A percentile compares a stretch with the other conserved stretches of the same genome.
Evolutionary conservation across 257 asterid genomes (phyloP).

Genomic region (Jacaranda copaia): DNA sequence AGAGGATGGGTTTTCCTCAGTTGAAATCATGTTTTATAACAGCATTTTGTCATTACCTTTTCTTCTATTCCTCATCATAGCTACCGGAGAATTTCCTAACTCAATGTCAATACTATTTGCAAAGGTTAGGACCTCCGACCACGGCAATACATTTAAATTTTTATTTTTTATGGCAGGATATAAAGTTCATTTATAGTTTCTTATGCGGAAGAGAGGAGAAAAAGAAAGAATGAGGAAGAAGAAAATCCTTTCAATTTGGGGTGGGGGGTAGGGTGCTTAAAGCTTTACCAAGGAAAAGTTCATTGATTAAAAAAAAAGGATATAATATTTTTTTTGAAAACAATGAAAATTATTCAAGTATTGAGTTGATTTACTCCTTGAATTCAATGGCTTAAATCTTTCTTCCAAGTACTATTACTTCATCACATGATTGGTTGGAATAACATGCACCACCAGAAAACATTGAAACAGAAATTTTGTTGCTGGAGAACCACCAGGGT

Average conservation of each 20-base stretch:
- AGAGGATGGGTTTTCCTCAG: slow-evolving; percentile 93
- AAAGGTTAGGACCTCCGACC: slow-evolving; percentile 62
- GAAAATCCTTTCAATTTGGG: too few relatives aligned
- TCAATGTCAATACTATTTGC: slow-evolving; percentile 70
- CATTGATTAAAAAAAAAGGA: not conserved
- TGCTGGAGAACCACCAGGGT: too few relatives aligned
- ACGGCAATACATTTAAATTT: not conserved
- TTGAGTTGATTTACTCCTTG: too few relatives aligned
- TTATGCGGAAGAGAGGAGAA: not conserved
- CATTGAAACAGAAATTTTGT: too few relatives aligned
- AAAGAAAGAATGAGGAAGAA: too few relatives aligned
- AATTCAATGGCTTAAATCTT: too few relatives aligned
- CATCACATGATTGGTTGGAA: too few relatives aligned
- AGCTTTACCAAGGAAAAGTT: not conserved
- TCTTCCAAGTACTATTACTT: too few relatives aligned
- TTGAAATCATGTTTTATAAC: slow-evolving; percentile 94
- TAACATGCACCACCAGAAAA: too few relatives aligned
- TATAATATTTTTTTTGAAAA: too few relatives aligned
- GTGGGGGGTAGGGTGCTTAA: too few relatives aligned
- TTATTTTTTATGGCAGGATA: not conserved
- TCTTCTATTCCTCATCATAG: slow-evolving; percentile 84
- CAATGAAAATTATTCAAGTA: not conserved
- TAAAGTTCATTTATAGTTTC: not conserved
- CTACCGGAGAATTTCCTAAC: slow-evolving; percentile 90
- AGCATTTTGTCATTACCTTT: slow-evolving; percentile 86